Percentiles rank a stretch among this genome's conserved stretches.
Conservation (phyloP, 129 eudicot species). For the Flaveria robusta region DNA sequence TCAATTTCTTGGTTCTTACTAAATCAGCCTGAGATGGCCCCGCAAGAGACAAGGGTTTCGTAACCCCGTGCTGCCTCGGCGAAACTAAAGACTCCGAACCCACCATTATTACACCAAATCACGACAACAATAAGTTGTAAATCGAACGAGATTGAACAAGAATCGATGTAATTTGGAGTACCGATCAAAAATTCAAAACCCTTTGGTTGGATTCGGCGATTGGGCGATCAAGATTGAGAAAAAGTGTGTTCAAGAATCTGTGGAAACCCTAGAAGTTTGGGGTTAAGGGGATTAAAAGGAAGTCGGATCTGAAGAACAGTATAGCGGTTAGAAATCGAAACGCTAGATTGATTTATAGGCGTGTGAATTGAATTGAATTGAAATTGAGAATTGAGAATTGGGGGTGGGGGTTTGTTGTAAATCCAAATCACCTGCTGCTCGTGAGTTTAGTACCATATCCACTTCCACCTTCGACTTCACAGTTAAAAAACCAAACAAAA, state of each 20-base stretch:
- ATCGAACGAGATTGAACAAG: not conserved
- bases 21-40: slow-evolving; percentile 57
- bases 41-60: slow-evolving; percentile 61
- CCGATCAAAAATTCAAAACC: no score
- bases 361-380: not conserved
- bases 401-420: no score
- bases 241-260: no score
- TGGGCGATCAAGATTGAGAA: no score
- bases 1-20: slow-evolving; percentile 50
- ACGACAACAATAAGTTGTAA: not conserved
- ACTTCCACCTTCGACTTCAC: slow-evolving; percentile 47
- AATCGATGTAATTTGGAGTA: no score
- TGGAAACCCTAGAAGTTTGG: not conserved
- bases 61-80: slow-evolving; percentile 66
- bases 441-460: slow-evolving; percentile 38
- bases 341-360: no score
- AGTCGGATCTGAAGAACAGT: no score
- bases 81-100: slow-evolving; percentile 33
- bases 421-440: slow-evolving; percentile 39
- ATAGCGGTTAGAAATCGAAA: no score
- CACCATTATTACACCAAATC: slow-evolving; percentile 29
- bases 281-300: not conserved
- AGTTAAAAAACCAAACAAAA: slow-evolving; percentile 20
- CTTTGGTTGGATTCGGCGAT: no score
- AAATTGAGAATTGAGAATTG: no score